Percentiles rank a stretch among this genome's conserved stretches.
Evolutionary conservation across 371 early-diverging fungal genomes (phyloP).

Genomic region (Umbelopsis sp.): DNA sequence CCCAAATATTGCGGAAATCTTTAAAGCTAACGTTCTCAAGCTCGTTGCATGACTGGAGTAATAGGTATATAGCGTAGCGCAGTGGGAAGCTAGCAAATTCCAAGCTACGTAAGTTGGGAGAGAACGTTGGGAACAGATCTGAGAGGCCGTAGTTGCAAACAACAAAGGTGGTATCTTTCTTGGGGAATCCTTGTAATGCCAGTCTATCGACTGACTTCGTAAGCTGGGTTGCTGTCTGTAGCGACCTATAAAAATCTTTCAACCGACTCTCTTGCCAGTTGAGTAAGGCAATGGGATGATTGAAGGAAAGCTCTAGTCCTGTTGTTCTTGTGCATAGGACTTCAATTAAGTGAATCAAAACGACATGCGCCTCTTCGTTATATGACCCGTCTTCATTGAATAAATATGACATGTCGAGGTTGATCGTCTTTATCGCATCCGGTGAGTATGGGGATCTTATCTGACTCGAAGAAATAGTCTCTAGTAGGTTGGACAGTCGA

Average conservation of each 20-base stretch:
- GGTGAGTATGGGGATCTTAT: slow-evolving; percentile 3
- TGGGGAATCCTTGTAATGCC: slow-evolving; percentile 5
- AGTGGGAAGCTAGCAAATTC: slow-evolving; percentile 7
- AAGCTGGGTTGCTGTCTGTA: neutral
- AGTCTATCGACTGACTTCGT: slow-evolving; percentile 4
- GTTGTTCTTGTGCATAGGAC: slow-evolving; percentile 9
- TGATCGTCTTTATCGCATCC: slow-evolving; percentile 4
- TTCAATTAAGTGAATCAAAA: slow-evolving; percentile 5
- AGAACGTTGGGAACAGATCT: slow-evolving; percentile 9
- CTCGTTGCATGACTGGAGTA: slow-evolving; percentile 1
- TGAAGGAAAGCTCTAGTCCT: slow-evolving; percentile 7
- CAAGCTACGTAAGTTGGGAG: slow-evolving; percentile 4
- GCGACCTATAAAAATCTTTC: slow-evolving; percentile 5
- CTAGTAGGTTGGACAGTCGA: neutral
- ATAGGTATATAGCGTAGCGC: slow-evolving; percentile 8
- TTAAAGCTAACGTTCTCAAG: slow-evolving; percentile 5
- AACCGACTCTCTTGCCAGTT: slow-evolving; percentile 5
- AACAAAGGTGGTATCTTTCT: slow-evolving; percentile 10
- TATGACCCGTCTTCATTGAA: slow-evolving; percentile 8
- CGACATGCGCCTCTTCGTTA: slow-evolving; percentile 1
- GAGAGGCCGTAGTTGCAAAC: slow-evolving; percentile 13
- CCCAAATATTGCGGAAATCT: slow-evolving; percentile 13
- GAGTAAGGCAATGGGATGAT: neutral
- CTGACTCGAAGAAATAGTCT: neutral
- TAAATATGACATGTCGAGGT: slow-evolving; percentile 12